Base-by-base conservation (phyloP, 768 basidiomycete genomes). In the Mycena chlorophos region DNA sequence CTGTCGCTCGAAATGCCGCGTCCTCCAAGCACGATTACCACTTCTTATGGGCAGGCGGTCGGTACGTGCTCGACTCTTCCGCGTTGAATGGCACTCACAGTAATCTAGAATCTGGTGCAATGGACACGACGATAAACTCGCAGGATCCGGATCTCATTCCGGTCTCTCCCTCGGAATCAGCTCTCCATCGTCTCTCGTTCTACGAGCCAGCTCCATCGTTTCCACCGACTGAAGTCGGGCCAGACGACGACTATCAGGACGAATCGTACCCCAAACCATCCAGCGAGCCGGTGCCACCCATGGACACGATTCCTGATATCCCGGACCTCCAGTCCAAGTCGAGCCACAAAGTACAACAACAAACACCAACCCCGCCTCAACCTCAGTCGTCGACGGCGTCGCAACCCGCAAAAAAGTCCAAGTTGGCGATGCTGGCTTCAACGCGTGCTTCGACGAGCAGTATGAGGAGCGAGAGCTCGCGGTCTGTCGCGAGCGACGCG, bases 161-260 rank as follows among this genome's bases (percentile, higher is more conserved):
- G 20, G 79, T 83, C 19, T 89, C 88, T 13, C 88, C 87, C 37
- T 83, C 88, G 22, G 74, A 71, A 1, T 89, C 88, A 20, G 88
- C 88, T 17, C 63, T 87, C n/a, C 75, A 79, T 31, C 74, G 81
- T 27, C 73, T 88, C 28, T 84, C 87, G 13, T 74, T 73, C 29
- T 80, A 80, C 49, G 84, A 87, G 58, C 75, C 78, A 50, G 75
- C 81, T 5, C 84, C 84, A 31, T 84, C 85, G 19, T 71, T 79
- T 63, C 69, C 72, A 57, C 75, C 80, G 4, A 76, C 76, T 25
- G 73, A 73, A 30, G 70, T 79, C 17, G 70, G 71, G n/a, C n/a
- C n/a, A n/a, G n/a, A n/a, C 45, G 48, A 70, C 70, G 57, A 68
- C 71, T 69, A 55, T 70, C 60, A 62, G 66, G 55, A 68, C 76